phyloP scores from a whole-genome alignment of 441 rosid species.

The Adansonia madagascariensis region DNA sequence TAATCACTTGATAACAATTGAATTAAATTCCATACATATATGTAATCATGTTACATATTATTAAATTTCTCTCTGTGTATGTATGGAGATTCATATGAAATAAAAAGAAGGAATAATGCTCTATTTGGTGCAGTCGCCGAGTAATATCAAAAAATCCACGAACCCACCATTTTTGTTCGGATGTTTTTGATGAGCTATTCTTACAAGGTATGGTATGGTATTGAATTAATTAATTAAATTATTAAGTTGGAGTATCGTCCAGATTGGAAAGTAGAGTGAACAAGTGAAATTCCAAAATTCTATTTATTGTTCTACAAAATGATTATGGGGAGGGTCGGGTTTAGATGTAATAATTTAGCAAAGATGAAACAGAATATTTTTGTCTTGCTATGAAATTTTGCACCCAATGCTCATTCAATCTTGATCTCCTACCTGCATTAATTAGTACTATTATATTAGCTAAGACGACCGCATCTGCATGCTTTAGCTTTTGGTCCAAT shows the following conservation, averaged over 20 bases:
- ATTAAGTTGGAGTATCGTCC: background rate
- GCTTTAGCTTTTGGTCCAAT: constrained; percentile 25
- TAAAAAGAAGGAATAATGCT: background rate
- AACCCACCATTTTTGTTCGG: background rate
- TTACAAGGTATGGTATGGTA: background rate
- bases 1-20: no score
- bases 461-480: constrained; percentile 31
- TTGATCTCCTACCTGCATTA: background rate
- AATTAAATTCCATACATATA: no score
- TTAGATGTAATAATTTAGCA: background rate
- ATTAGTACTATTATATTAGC: background rate
- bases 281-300: background rate
- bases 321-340: background rate
- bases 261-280: constrained; percentile 1
- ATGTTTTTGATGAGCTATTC: background rate
- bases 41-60: no score
- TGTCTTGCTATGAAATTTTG: constrained; percentile 16
- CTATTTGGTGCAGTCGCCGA: background rate
- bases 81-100: no score
- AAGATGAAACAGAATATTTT: background rate
- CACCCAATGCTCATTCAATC: background rate
- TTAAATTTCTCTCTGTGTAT: no score
- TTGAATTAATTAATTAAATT: no score
- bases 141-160: background rate
- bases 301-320: background rate